These are phyloP conservation scores for Cryptococcus sp. DNA, from an alignment of 1,284 basidiomycete genomes.

Conservation along the genomic window DNA sequence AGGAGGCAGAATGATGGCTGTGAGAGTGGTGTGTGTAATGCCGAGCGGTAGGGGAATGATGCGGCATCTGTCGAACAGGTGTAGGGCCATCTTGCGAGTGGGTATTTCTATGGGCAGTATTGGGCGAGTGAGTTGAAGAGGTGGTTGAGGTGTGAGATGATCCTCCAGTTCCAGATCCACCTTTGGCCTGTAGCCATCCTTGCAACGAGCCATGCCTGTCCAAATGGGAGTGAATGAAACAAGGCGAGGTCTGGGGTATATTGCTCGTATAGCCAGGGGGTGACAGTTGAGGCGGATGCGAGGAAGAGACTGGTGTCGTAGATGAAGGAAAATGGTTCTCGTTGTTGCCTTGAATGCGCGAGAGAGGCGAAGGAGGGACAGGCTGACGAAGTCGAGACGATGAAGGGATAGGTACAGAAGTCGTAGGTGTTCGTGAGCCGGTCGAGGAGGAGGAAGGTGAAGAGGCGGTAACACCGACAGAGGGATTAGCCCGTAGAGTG, in stretches of 20 bases:
- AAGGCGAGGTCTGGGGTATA: conserved; percentile 29
- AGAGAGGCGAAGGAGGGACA: conserved; percentile 30
- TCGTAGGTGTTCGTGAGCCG: conserved; percentile 2
- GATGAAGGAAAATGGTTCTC: too few relatives aligned
- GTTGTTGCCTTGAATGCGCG: conserved; percentile 24
- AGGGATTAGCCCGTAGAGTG: background rate
- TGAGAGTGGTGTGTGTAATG: background rate
- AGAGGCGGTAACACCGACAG: background rate
- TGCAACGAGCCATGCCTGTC: conserved; percentile 44
- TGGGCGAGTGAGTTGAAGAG: too few relatives aligned
- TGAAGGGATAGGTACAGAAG: conserved; percentile 14
- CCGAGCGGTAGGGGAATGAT: background rate
- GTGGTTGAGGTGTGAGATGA: too few relatives aligned
- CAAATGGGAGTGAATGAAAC: conserved; percentile 49
- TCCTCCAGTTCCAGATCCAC: background rate
- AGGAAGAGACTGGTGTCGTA: background rate
- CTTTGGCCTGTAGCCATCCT: conserved; percentile 35
- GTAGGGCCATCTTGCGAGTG: conserved; percentile 2
- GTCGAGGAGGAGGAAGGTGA: background rate
- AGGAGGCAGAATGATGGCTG: too few relatives aligned
- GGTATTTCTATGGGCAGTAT: background rate
- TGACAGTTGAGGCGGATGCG: background rate
- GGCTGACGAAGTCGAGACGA: conserved; percentile 25
- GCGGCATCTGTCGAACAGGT: background rate
- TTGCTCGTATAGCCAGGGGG: background rate